Evolutionary conservation across 495 filamentous ascomycete genomes (phyloP), one percentile per base, ranked within the genome.

Genomic region (Friedmanniomyces simplex): DNA sequence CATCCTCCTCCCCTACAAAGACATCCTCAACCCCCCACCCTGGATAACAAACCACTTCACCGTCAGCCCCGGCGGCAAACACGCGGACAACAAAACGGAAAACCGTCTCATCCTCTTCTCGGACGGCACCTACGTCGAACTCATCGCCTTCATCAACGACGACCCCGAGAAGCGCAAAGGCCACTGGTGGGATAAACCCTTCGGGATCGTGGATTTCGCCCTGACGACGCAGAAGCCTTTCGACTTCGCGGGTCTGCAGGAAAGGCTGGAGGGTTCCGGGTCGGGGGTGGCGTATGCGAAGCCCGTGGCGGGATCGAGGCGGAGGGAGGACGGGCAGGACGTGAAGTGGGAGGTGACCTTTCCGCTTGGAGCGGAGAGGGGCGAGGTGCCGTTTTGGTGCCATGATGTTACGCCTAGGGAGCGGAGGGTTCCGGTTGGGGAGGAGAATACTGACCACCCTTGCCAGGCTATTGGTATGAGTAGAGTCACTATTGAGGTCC

Each of bases 101-200:
- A 82, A 81, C 66, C 76, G 73, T 28, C 76, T 83, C 36, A 74
- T 80, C 52, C 58, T 78, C 30, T 77, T 83, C 62, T 30, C 64
- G 30, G 80, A 82, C 63, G 80, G 80, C 50, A 72, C 70, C 28
- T 83, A 83, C 69, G 63, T 83, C 55, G 80, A 83, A 64, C 71
- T 82, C 11, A 79, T 82, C 62, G 76, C 76, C 53, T 83, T 83
- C 68, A 72, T 81, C 32, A 63, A 75, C 34, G 75, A 75, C 50
- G 65, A 71, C 49, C 71, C 73, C 0, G 63, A 58, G 5, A 59
- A 63, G 18, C 71, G 76, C 24, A 62, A 60, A 13, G 66, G 67
- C 4, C 77, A 81, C 57, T 74, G 73, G 43, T 84, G 79, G 79
- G 78, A 58, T 10, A 72, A 74, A 52, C 47, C 60, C 20, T 71